phyloP scores from a whole-genome alignment of 2,329 filamentous ascomycete genomes.

The Monosporascus sp. region DNA sequence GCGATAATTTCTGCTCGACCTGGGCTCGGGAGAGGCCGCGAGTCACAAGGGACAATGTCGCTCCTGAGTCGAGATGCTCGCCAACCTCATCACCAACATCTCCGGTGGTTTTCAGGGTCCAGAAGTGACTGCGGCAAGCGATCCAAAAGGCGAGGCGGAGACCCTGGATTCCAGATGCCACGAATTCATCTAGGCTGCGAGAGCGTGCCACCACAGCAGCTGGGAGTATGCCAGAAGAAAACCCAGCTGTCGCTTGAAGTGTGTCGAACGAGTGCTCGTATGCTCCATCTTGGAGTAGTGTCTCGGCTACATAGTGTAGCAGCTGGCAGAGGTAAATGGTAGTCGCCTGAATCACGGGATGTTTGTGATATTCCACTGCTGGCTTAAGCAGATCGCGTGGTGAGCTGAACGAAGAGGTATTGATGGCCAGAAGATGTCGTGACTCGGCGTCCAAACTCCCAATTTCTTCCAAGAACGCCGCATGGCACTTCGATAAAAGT shows the following conservation, averaged over 20 bases:
- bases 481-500: too few species aligned
- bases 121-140: too few species aligned
- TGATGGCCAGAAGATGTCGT: too few species aligned
- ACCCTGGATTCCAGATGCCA: not conserved
- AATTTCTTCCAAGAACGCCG: too few species aligned
- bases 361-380: constrained; percentile 1
- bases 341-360: constrained; percentile 4
- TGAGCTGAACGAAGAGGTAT: too few species aligned
- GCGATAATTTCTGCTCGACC: not conserved
- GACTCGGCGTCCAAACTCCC: too few species aligned
- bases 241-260: constrained; percentile 1
- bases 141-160: too few species aligned
- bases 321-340: constrained; percentile 6
- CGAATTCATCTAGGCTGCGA: constrained; percentile 2
- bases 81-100: not conserved
- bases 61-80: not conserved
- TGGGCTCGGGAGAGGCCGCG: not conserved
- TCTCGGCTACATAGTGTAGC: constrained; percentile 3
- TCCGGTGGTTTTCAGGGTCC: not conserved
- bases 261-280: constrained; percentile 1
- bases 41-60: constrained; percentile 2
- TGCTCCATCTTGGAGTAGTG: not conserved
- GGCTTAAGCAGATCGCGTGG: not conserved
- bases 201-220: constrained; percentile 2
- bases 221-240: constrained; percentile 4